Percentiles rank a stretch among this genome's conserved stretches.
phyloP scores from a whole-genome alignment of 768 basidiomycete species.

The Lentinula detonsa region DNA sequence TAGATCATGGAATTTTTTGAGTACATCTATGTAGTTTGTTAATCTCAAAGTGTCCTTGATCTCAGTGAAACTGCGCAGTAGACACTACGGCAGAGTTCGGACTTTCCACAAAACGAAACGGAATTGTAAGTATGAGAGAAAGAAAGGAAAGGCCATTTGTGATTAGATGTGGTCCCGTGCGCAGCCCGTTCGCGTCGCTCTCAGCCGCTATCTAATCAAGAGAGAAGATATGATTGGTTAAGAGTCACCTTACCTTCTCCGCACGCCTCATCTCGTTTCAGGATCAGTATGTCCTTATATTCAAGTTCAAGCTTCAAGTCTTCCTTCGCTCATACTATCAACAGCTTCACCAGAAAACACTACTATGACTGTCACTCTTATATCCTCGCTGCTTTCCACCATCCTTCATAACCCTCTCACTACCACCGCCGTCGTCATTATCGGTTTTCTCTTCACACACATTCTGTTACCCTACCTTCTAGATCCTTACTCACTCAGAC shows the following conservation, averaged over 20 bases:
- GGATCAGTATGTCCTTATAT: too few relatives aligned
- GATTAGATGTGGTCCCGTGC: background rate
- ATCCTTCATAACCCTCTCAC: background rate
- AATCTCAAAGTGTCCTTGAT: too few relatives aligned
- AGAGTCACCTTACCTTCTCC: background rate
- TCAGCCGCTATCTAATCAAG: background rate
- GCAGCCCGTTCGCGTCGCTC: slow-evolving; percentile 1
- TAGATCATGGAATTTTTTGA: too few relatives aligned
- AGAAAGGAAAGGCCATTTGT: too few relatives aligned
- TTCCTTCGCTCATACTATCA: background rate
- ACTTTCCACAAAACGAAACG: too few relatives aligned
- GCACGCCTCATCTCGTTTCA: background rate
- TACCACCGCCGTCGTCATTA: background rate
- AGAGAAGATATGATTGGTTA: background rate
- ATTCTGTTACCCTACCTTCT: background rate
- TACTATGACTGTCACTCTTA: background rate
- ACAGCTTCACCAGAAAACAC: background rate
- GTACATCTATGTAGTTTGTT: too few relatives aligned
- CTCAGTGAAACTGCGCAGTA: too few relatives aligned
- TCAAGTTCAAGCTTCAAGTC: background rate
- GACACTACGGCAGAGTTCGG: too few relatives aligned
- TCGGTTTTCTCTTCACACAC: background rate
- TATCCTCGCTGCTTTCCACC: background rate
- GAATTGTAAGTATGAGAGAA: too few relatives aligned
- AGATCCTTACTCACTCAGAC: background rate